A percentile compares a stretch with the other conserved stretches of the same genome.
Conservation (phyloP, 352 stramenopile genomes). For the Globisporangium yorkense region DNA sequence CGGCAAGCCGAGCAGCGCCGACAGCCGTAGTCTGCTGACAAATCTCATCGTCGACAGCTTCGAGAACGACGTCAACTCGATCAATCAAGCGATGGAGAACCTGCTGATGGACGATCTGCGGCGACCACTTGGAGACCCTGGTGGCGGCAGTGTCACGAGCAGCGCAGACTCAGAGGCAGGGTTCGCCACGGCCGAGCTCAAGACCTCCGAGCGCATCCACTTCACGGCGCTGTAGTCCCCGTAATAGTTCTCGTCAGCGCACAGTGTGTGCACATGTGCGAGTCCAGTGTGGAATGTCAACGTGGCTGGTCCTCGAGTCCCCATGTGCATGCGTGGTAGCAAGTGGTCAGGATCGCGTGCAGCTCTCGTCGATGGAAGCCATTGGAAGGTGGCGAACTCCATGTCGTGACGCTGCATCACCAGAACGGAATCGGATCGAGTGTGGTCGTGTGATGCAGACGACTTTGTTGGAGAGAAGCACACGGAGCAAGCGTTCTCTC, state of each 20-base stretch:
- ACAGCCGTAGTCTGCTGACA: neutral
- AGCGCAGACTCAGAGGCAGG: neutral
- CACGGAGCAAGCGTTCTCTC: no score
- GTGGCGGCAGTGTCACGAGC: neutral
- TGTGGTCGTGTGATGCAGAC: no score
- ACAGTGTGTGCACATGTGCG: neutral
- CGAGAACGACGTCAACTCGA: constrained; percentile 17
- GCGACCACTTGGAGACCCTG: neutral
- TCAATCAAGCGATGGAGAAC: constrained; percentile 15
- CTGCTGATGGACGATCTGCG: constrained; percentile 6
- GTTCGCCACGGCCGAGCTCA: neutral
- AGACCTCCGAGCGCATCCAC: neutral
- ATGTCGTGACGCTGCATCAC: no score
- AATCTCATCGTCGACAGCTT: constrained; percentile 9
- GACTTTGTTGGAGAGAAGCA: no score
- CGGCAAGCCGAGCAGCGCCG: neutral
- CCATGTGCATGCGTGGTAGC: no score
- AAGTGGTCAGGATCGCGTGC: neutral
- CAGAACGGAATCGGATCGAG: no score
- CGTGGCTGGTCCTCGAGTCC: no score
- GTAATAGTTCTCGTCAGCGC: no score
- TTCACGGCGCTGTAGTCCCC: neutral
- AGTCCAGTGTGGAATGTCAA: no score
- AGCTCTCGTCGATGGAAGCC: no score
- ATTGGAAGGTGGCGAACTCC: no score